A percentile compares a stretch with the other conserved stretches of the same genome.
Evolutionary conservation across 176 grass and related monocot genomes (phyloP).

Genomic region (Guadua angustifolia): DNA sequence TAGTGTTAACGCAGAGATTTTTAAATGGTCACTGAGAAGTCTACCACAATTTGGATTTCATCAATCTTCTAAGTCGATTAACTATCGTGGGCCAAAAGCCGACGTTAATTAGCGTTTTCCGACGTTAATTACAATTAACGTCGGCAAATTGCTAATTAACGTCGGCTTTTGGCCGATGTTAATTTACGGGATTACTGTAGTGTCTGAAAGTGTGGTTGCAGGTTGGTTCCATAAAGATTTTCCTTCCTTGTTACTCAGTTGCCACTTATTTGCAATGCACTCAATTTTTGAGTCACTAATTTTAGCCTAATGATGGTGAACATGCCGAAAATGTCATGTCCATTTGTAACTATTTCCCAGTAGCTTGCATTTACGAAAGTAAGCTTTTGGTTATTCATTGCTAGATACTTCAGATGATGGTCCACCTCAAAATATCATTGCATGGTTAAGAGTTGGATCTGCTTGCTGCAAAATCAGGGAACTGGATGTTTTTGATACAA

Average conservation of each 20-base stretch:
- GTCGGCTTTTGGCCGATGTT: no score
- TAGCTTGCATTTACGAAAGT: neutral
- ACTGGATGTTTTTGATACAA: neutral
- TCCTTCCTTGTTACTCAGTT: neutral
- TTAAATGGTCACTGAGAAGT: no score
- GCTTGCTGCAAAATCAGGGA: slow-evolving; percentile 91
- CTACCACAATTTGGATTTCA: no score
- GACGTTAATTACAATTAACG: no score
- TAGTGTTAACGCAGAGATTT: no score
- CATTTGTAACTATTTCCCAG: slow-evolving; percentile 26
- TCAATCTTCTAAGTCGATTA: no score
- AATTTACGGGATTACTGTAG: no score
- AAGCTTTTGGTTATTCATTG: slow-evolving; percentile 25
- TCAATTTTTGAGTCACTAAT: slow-evolving; percentile 24
- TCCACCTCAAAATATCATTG: slow-evolving; percentile 78
- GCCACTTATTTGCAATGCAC: slow-evolving; percentile 1
- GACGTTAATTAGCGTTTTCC: no score
- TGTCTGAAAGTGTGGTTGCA: no score
- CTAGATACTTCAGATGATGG: slow-evolving; percentile 52
- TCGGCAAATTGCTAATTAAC: no score
- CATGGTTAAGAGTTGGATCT: slow-evolving; percentile 77
- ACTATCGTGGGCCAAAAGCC: no score
- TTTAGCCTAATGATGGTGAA: neutral
- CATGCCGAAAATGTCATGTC: neutral
- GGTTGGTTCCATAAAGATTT: no score